These are phyloP conservation scores for Leccinum pellstonianum DNA, from an alignment of 768 basidiomycete genomes.

Conservation along the genomic window DNA sequence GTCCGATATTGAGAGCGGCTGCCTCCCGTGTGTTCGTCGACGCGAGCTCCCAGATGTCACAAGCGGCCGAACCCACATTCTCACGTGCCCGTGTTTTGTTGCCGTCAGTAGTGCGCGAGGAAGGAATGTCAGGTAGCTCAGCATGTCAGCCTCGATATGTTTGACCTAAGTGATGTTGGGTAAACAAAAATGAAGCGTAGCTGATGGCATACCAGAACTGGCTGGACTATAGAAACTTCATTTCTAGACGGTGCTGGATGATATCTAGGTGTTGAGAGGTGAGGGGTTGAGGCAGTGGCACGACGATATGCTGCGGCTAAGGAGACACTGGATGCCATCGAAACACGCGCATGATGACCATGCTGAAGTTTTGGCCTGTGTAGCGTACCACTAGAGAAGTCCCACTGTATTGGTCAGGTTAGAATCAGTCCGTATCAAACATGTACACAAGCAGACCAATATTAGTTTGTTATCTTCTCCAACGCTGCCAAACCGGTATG, in stretches of 20 bases:
- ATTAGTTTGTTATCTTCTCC: conserved; percentile 97
- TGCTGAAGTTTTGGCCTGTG: conserved; percentile 82
- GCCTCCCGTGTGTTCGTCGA: conserved; percentile 31
- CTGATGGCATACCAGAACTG: conserved; percentile 66
- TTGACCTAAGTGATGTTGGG: conserved; percentile 55
- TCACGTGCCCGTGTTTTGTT: conserved; percentile 75
- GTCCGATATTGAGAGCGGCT: conserved; percentile 32
- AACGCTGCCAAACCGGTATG: conserved; percentile 93
- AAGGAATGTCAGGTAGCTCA: conserved; percentile 75
- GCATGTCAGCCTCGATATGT: conserved; percentile 74
- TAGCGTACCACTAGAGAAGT: conserved; percentile 88
- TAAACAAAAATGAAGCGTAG: neutral
- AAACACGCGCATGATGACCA: conserved; percentile 69
- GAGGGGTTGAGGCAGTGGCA: conserved; percentile 53
- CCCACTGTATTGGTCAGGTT: conserved; percentile 62
- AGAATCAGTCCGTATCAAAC: neutral
- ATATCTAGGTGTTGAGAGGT: conserved; percentile 58
- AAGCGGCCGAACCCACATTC: conserved; percentile 81
- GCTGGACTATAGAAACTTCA: conserved; percentile 87
- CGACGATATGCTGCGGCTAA: conserved; percentile 64
- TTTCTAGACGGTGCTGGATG: conserved; percentile 90
- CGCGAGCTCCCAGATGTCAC: conserved; percentile 34
- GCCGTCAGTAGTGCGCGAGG: conserved; percentile 75
- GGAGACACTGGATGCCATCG: conserved; percentile 77
- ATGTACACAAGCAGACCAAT: conserved; percentile 49